A percentile compares a stretch with the other conserved stretches of the same genome.
phyloP scores from a whole-genome alignment of 495 filamentous ascomycete species.

The Hypoxylon cercidicola region DNA sequence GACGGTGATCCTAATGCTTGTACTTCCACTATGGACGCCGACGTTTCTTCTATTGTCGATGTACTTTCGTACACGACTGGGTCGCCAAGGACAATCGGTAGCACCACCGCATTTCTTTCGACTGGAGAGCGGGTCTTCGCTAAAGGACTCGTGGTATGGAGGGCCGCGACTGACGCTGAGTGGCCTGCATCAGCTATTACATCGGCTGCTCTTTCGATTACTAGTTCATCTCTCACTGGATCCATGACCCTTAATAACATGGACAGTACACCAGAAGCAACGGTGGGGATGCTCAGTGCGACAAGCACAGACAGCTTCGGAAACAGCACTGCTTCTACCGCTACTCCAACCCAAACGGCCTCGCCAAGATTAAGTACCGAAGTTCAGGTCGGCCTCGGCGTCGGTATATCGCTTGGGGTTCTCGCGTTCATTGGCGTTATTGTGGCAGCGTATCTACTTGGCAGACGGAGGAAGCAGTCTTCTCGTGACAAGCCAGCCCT shows the following conservation, averaged over 20 bases:
- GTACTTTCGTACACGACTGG: neutral
- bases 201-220: neutral
- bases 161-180: neutral
- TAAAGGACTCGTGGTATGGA: constrained; percentile 4
- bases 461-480: neutral
- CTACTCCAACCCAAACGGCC: neutral
- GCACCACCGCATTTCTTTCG: neutral
- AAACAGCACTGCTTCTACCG: neutral
- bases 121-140: neutral
- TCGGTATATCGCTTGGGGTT: constrained; percentile 1
- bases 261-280: neutral
- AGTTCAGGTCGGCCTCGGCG: neutral
- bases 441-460: neutral
- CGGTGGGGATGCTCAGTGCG: too few relatives aligned
- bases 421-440: neutral
- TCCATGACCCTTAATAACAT: neutral
- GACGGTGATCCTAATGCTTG: neutral
- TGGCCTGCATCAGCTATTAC: neutral
- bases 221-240: too few relatives aligned
- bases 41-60: neutral
- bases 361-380: neutral
- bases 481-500: too few relatives aligned
- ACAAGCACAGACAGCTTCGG: neutral
- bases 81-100: neutral
- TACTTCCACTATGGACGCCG: neutral